Conservation (phyloP, 192 early-diverging fungal species). For the Chytriomyces confervae region DNA sequence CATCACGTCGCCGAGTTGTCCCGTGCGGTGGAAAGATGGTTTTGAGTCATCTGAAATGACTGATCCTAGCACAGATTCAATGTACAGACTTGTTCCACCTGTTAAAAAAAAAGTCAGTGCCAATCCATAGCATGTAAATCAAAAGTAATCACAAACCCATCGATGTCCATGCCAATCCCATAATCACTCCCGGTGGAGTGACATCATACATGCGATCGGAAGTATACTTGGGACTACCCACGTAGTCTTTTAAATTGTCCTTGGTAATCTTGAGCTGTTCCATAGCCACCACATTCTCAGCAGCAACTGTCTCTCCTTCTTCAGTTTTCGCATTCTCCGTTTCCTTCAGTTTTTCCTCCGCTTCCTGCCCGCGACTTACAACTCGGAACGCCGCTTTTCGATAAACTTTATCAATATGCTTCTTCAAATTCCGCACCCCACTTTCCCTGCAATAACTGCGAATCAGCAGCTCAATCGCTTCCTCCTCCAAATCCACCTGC, state of each 20-base stretch:
- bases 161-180: slow-evolving; percentile 98
- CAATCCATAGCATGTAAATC: neutral
- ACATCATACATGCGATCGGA: slow-evolving; percentile 89
- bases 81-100: slow-evolving; percentile 90
- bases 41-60: slow-evolving; percentile 62
- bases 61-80: slow-evolving; percentile 92
- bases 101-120: neutral
- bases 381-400: slow-evolving; percentile 94
- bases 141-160: slow-evolving; percentile 70
- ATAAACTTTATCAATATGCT: slow-evolving; percentile 98
- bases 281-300: neutral
- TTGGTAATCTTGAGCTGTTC: slow-evolving; percentile 70
- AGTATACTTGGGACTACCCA: slow-evolving; percentile 87
- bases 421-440: slow-evolving; percentile 97
- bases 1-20: slow-evolving; percentile 99
- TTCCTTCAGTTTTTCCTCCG: too few relatives aligned
- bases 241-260: slow-evolving; percentile 87
- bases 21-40: slow-evolving; percentile 82
- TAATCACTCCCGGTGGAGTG: slow-evolving; percentile 93
- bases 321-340: slow-evolving; percentile 37
- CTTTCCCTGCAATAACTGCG: slow-evolving; percentile 94
- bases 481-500: slow-evolving; percentile 49
- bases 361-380: slow-evolving; percentile 60
- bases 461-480: slow-evolving; percentile 85
- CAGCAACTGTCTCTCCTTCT: slow-evolving; percentile 1